These are phyloP conservation scores for Pseudogymnoascus sp. DNA, from an alignment of 2,329 filamentous ascomycete genomes.

Conservation along the genomic window DNA sequence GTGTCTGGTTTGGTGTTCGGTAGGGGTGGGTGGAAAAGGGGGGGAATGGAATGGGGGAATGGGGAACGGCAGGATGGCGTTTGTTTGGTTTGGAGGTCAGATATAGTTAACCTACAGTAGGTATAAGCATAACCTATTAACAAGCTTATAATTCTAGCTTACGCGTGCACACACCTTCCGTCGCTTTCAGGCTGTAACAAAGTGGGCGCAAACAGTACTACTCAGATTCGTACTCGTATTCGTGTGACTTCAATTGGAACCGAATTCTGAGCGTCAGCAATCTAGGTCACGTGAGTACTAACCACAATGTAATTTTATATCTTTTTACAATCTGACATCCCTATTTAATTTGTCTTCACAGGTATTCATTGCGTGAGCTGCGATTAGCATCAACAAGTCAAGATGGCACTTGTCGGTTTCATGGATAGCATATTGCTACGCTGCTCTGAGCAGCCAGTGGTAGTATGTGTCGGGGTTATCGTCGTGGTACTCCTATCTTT, in stretches of 20 bases:
- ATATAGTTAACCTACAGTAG: not conserved
- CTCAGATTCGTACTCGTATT: not conserved
- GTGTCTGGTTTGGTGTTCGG: not conserved
- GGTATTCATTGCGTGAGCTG: not conserved
- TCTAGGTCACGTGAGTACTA: not conserved
- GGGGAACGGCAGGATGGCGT: not conserved
- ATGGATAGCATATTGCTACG: not conserved
- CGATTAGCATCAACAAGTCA: not conserved
- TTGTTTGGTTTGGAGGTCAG: not conserved
- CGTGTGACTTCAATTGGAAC: not conserved
- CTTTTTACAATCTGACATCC: not conserved
- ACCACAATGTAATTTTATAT: not conserved
- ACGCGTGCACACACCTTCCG: not conserved
- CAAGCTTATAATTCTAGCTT: not conserved
- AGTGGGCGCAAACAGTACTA: not conserved
- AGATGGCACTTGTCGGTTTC: not conserved
- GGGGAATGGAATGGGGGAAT: not conserved
- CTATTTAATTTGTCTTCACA: not conserved
- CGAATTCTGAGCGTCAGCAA: not conserved
- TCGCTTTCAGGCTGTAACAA: not conserved
- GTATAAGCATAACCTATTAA: not conserved
- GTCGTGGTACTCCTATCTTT: conserved; percentile 1
- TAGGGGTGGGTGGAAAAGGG: not conserved
- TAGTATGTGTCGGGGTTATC: not conserved
- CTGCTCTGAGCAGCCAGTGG: not conserved